A percentile compares a stretch with the other conserved stretches of the same genome.
Conservation (phyloP, 2,329 filamentous ascomycete genomes). For the Purpureocillium lavendulum region DNA sequence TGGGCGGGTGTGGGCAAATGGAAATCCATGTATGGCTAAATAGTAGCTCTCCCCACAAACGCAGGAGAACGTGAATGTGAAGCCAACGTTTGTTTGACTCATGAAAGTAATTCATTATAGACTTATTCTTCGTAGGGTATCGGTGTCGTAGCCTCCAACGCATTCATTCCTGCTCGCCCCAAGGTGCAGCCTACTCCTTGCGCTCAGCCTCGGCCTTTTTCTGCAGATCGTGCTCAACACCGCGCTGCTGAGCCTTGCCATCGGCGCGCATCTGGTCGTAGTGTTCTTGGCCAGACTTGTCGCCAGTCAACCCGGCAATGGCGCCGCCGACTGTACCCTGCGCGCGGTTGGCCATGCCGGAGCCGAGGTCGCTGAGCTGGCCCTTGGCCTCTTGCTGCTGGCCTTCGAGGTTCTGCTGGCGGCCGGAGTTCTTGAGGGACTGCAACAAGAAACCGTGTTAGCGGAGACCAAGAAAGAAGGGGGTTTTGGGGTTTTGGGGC, state of each 20-base stretch:
- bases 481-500: no score
- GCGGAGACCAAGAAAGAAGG: not conserved
- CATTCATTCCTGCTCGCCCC: slow-evolving; percentile 13
- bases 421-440: slow-evolving; percentile 65
- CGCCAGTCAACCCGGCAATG: slow-evolving; percentile 64
- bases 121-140: no score
- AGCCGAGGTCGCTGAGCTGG: slow-evolving; percentile 63
- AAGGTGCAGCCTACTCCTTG: slow-evolving; percentile 2
- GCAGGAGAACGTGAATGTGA: no score
- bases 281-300: slow-evolving; percentile 54
- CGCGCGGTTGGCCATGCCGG: slow-evolving; percentile 60
- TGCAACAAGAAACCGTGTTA: slow-evolving; percentile 14
- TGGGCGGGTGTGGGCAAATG: no score
- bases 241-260: slow-evolving; percentile 77
- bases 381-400: slow-evolving; percentile 77
- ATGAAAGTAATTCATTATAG: no score
- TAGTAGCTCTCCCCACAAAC: no score
- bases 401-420: slow-evolving; percentile 70
- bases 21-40: no score
- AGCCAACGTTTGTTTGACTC: no score
- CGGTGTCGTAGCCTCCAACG: no score
- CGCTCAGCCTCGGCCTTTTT: slow-evolving; percentile 53
- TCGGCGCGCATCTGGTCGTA: slow-evolving; percentile 65
- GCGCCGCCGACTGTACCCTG: slow-evolving; percentile 64
- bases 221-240: slow-evolving; percentile 72